These are phyloP conservation scores for Phaeosphaeria sp. DNA, from an alignment of 2,329 filamentous ascomycete genomes.

Conservation along the genomic window DNA sequence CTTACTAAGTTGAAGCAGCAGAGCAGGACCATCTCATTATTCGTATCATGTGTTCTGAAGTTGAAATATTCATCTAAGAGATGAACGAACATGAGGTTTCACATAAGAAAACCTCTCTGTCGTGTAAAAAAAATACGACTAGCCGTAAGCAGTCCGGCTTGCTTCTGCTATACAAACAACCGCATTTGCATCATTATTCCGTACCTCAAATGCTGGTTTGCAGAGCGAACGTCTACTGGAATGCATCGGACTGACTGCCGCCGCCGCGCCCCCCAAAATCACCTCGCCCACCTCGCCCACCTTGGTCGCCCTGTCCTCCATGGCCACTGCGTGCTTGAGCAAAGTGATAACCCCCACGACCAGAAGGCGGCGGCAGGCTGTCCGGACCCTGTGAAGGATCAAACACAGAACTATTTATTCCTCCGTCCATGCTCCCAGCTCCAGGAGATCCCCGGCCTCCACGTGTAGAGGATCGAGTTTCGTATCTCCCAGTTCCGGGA, in stretches of 20 bases:
- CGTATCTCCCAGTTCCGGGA: conserved; percentile 2
- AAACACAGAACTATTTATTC: not conserved
- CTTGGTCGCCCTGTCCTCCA: not conserved
- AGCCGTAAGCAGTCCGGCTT: too few relatives aligned
- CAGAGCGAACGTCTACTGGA: not conserved
- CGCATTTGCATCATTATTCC: too few relatives aligned
- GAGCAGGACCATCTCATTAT: too few relatives aligned
- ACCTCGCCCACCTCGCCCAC: conserved; percentile 1
- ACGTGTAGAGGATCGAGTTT: conserved; percentile 7
- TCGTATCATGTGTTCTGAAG: too few relatives aligned
- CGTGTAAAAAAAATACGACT: too few relatives aligned
- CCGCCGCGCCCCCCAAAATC: not conserved
- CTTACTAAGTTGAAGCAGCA: too few relatives aligned
- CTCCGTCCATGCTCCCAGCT: not conserved
- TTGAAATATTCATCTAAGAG: too few relatives aligned
- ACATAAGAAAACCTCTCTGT: too few relatives aligned
- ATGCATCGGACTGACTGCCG: not conserved
- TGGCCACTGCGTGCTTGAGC: not conserved
- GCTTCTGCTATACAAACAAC: too few relatives aligned
- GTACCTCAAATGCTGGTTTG: too few relatives aligned
- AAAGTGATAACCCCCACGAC: not conserved
- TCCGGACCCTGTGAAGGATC: not conserved
- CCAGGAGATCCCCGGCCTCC: not conserved
- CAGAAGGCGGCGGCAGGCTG: not conserved
- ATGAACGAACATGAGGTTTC: too few relatives aligned